A percentile compares a stretch with the other conserved stretches of the same genome.
Conservation (phyloP, 2,329 filamentous ascomycete species). For the Colletotrichum tanaceti region DNA sequence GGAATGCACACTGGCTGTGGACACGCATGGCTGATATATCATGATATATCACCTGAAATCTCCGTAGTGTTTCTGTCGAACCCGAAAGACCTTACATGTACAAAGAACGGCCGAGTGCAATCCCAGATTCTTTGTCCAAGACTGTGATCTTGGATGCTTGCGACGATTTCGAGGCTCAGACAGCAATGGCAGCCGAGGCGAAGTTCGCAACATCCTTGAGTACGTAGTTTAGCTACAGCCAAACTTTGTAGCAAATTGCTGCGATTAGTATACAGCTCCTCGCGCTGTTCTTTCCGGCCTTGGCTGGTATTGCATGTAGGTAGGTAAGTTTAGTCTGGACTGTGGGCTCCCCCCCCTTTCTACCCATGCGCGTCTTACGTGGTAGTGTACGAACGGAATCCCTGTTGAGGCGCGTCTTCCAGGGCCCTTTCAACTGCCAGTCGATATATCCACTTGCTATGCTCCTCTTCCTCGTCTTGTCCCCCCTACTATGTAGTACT, state of each 20-base stretch:
- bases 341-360: background rate
- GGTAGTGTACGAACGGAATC: no score
- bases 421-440: no score
- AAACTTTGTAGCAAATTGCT: background rate
- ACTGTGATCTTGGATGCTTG: background rate
- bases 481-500: no score
- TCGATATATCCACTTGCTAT: no score
- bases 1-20: conserved; percentile 2
- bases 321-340: background rate
- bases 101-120: conserved; percentile 21
- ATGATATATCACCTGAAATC: conserved; percentile 25
- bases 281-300: background rate
- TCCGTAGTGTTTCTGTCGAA: background rate
- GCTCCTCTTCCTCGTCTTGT: no score
- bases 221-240: background rate
- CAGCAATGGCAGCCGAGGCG: background rate
- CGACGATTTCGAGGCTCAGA: background rate
- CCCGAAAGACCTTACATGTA: conserved; percentile 5
- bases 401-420: no score
- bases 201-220: background rate
- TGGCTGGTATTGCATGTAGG: background rate
- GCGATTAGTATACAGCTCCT: background rate
- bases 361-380: background rate
- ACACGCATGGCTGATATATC: conserved; percentile 22
- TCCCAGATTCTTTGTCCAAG: conserved; percentile 2